Evolutionary conservation across 208 protist species (phyloP), one percentile per base, ranked within the genome.

Genomic region (Phytomonas sp.): DNA sequence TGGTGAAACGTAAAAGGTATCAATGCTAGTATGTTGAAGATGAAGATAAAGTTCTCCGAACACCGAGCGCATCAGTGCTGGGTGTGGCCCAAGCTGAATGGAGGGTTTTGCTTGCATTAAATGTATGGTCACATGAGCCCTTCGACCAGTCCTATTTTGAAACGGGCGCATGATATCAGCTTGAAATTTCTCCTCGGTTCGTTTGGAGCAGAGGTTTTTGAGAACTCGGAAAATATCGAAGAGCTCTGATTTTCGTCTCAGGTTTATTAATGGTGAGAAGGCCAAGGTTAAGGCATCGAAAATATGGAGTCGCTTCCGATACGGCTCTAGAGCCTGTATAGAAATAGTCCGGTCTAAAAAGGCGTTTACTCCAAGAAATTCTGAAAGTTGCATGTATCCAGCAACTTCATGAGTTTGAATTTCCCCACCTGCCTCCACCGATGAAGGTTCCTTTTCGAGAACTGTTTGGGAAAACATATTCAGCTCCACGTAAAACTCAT

Each of bases 11-110:
- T 85, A 91, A 72, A 94, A 96, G 26, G 79, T 92, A 68, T 87
- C 80, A 65, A 80, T 74, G 15, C 77, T 77, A 68, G 76, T 75
- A 32, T 75, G 75, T 59, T 93, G 85, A 46, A 96, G 82, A 56
- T 96, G 92, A 7, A 90, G 66, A 72, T 93, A 94, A 20, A 96
- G 73, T 73, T 96, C 89, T 0, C 89, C 92, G 76, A 95, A 96
- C 36, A 96, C 71, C 37, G 84, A 94, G 33, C 85, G 84, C 79
- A 89, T 81, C 34, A 96, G 73, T 32, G 87, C 91, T 28, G 78
- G 81, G 62, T 84, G 84, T 2, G 84, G 70, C 36, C 89, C 87
- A 23, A 86, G 78, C 17, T 74, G 70, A 29, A 78, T 75, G 23
- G 79, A 83, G 29, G 86, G 80, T 70, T 82, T 78, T 15, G 92